Base-by-base conservation (phyloP, 257 asterid genomes). In the Ehretia macrophylla region DNA sequence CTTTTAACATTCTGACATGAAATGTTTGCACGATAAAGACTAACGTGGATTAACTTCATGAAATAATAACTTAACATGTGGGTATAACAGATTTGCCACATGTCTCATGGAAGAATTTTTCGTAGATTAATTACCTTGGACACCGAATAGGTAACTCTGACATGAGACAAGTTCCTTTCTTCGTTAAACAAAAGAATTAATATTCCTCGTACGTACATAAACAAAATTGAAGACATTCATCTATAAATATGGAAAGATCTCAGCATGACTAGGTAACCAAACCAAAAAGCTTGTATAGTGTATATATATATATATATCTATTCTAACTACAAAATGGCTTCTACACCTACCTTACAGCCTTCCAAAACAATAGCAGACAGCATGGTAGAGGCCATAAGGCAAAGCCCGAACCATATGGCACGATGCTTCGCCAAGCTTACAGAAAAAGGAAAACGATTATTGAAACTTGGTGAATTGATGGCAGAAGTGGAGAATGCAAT, bases 331-430 rank as follows among this genome's bases (percentile, higher is more conserved):
- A 1, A 48, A 75, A 85, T 80, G 88, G 81, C 84, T 60, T 27
- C 74, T 11, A 16, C 81, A 50, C 79, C 85, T 14, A 78, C 82
- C 51, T 62, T 85, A 76, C 79, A 78, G 62, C 80, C 88, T 64
- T 82, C 95, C 3, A 92, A 85, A 11, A 61, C 95, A 5, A 78
- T 85, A 55, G 84, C 79, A 10, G 94, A 83, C 55, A 82, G 79
- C 77, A 87, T 90, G 98, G 95, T 95, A 6, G 96, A 91, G 75
- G 95, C 98, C 53, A 64, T 88, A 11, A 79, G 91, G 74, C 92
- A 88, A 67, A 91, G 94, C 84, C 81, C 85, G 56, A 80, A 83
- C 74, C 95, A 91, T 71, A 85, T 85, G 96, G 85, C 79, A 85
- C 86, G 76, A 48, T 91, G 98, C 78, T 91, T 91, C 38, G 81